phyloP scores from a whole-genome alignment of 805 yeast species.

The Candida hungchunana region DNA sequence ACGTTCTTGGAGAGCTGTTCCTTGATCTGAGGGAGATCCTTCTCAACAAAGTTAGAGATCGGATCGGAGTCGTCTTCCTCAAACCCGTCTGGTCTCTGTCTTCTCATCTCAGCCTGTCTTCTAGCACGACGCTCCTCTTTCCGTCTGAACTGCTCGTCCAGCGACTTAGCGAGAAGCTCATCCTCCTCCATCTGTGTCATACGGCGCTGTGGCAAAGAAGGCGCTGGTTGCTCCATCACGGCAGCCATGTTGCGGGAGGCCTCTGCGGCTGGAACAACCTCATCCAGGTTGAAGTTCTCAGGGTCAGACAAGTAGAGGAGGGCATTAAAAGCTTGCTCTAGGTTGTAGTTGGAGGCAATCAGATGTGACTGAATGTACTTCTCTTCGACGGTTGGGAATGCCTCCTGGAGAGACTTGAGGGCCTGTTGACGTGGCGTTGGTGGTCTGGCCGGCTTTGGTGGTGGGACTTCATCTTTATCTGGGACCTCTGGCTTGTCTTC shows the following conservation, averaged over 20 bases:
- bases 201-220: constrained; percentile 33
- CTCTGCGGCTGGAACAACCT: constrained; percentile 27
- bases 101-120: constrained; percentile 21
- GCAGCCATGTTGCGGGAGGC: constrained; percentile 12
- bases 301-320: constrained; percentile 78
- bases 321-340: constrained; percentile 89
- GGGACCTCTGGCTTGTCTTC: constrained; percentile 11
- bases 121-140: constrained; percentile 26
- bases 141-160: constrained; percentile 61
- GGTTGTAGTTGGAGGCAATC: constrained; percentile 77
- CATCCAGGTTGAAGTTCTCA: constrained; percentile 43
- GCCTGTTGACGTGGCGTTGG: constrained; percentile 53
- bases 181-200: constrained; percentile 49
- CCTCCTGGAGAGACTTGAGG: constrained; percentile 64
- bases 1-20: constrained; percentile 69
- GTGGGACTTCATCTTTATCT: constrained; percentile 29
- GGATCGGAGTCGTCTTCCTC: constrained; percentile 36
- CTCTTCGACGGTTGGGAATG: constrained; percentile 78
- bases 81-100: constrained; percentile 5
- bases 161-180: constrained; percentile 74
- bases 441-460: constrained; percentile 57
- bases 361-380: constrained; percentile 70
- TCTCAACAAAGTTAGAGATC: constrained; percentile 54
- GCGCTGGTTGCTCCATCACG: constrained; percentile 24
- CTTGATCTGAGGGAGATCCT: constrained; percentile 55